phyloP scores from a whole-genome alignment of 148 eudicot genomes.

The Rhododendron kiyosumense region DNA sequence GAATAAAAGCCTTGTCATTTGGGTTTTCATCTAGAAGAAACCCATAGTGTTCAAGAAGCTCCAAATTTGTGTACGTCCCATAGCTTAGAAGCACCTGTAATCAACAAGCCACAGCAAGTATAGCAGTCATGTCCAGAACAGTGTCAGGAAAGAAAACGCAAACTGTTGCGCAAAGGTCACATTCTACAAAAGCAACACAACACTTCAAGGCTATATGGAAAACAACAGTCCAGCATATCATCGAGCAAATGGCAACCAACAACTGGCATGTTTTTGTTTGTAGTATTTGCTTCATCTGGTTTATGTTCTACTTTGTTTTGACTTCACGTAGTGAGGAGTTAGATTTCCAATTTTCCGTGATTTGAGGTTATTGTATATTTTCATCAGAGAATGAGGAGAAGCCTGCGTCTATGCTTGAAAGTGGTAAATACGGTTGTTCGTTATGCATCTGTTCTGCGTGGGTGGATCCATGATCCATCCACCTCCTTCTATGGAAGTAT shows the following conservation, averaged over 20 bases:
- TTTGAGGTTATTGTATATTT: neutral
- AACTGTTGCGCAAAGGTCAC: neutral
- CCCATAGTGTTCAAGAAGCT: slow-evolving; percentile 98
- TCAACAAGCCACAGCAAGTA: neutral
- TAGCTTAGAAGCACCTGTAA: slow-evolving; percentile 88
- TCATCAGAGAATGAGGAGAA: neutral
- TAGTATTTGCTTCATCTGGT: neutral
- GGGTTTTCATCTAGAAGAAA: slow-evolving; percentile 67
- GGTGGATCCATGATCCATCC: neutral
- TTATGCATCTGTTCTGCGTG: neutral
- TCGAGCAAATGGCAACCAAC: neutral
- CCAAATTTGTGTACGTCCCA: slow-evolving; percentile 92
- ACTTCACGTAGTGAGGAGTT: neutral
- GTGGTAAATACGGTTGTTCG: neutral
- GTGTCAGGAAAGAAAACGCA: neutral
- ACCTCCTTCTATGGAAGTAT: neutral
- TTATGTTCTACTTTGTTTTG: neutral
- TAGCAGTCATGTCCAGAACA: neutral
- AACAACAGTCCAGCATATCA: neutral
- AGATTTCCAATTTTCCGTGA: neutral
- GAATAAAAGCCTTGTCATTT: slow-evolving; percentile 73
- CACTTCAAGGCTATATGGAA: neutral
- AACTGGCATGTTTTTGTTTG: neutral
- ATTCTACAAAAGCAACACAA: neutral
- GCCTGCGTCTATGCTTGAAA: neutral